These are phyloP conservation scores for Dactylonectria estremocensis DNA, from an alignment of 2,329 filamentous ascomycete species.

Conservation along the genomic window DNA sequence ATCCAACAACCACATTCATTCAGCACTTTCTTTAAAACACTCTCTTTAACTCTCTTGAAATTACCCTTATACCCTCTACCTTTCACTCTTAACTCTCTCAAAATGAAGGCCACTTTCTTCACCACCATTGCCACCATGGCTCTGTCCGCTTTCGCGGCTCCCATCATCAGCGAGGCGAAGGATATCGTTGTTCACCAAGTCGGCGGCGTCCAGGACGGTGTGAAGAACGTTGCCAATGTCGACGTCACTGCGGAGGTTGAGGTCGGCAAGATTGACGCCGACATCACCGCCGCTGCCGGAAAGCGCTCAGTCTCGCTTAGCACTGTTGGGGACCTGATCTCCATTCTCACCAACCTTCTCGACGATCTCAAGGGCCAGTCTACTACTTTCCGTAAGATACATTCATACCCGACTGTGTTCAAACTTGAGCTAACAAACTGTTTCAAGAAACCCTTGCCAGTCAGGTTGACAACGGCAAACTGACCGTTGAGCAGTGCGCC, in stretches of 20 bases:
- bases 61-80: background rate
- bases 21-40: background rate
- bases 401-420: background rate
- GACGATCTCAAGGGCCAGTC: background rate
- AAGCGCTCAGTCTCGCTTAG: background rate
- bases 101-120: constrained; percentile 10
- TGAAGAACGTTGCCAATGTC: background rate
- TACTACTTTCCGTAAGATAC: background rate
- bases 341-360: background rate
- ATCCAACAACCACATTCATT: background rate
- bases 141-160: background rate
- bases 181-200: background rate
- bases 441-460: background rate
- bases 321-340: background rate
- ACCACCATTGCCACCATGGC: constrained; percentile 1
- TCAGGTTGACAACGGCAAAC: background rate
- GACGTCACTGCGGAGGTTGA: background rate
- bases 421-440: background rate
- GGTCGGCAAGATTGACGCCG: background rate
- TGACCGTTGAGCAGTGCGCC: background rate
- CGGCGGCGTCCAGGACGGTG: background rate
- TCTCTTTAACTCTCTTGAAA: background rate
- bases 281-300: background rate
- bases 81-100: background rate
- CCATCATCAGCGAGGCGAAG: background rate